Base-by-base conservation (phyloP, 1,139 yeast genomes). In the Blastobotrys malaysiensis region DNA sequence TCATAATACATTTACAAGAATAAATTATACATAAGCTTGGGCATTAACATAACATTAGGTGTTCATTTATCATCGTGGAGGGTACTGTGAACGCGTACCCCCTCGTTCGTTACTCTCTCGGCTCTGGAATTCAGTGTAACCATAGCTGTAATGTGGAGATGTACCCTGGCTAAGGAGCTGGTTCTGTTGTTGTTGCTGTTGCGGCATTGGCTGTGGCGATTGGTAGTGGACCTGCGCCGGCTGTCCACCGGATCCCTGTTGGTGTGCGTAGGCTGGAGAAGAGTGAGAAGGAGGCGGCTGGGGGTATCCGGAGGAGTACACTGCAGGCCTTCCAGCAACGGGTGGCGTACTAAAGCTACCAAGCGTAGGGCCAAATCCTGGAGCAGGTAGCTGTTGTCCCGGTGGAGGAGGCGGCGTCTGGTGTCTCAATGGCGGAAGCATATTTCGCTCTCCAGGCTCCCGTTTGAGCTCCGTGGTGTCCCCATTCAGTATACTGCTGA, bases 31-130 rank as follows among this genome's bases (percentile, higher is more conserved):
- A 44, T 22, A 19, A 6, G 2, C 4, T 19, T 44, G 46, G 26
- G 6, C 16, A 44, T 44, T 20, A 44, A 20, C 16, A 20, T 39
- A 39, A 39, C 19, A 39, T 22, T 22, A 13, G 14, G 24, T 22
- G 36, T 21, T 50, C 26, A 14, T 16, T 26, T n/a, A 16, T 46
- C 46, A 46, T 21, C 43, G 49, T 21, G 52, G 24, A 22, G 46
- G 46, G 13, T 45, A 45, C 16, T 31, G 46, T 9, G 22, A 44
- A 16, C 24, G 50, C 18, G 54, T 46, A 18, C 49, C 48, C 2
- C 65, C 63, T 16, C 65, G 59, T 46, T 63, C 65, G 46, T 63
- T 63, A 46, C 63, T 60, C 48, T 63, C 65, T 27, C 63, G 55
- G 18, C 60, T 54, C 11, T 59, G 51, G 43, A 58, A 61, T 18